Conservation (phyloP, 2,329 filamentous ascomycete genomes). For the Arachnomyces sp. region DNA sequence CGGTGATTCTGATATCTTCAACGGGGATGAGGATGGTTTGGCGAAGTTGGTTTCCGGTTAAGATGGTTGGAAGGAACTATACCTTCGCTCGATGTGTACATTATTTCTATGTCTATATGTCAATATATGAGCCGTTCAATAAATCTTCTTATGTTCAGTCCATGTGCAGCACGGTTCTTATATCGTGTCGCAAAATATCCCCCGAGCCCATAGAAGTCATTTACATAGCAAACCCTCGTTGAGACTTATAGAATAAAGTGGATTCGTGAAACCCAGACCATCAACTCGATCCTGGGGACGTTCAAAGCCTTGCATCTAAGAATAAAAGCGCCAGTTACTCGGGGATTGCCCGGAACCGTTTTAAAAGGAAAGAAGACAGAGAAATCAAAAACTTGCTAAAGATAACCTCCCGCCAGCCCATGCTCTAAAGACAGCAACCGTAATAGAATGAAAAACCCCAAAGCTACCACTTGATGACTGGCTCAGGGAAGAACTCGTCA, state of each 20-base stretch:
- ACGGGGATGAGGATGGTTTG: constrained; percentile 11
- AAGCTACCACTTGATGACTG: constrained; percentile 59
- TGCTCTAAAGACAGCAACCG: neutral
- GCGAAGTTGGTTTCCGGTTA: neutral
- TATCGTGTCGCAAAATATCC: too few species aligned
- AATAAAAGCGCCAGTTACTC: neutral
- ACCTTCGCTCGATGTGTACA: too few species aligned
- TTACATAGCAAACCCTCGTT: too few species aligned
- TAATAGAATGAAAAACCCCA: constrained; percentile 5
- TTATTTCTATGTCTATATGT: too few species aligned
- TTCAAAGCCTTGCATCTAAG: constrained; percentile 8
- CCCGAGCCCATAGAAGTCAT: too few species aligned
- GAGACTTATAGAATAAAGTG: too few species aligned
- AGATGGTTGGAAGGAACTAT: neutral
- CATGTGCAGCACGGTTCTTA: too few species aligned
- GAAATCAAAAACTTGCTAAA: neutral
- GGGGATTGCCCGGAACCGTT: neutral
- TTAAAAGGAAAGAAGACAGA: constrained; percentile 7
- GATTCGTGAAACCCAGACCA: too few species aligned
- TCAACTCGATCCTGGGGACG: constrained; percentile 28
- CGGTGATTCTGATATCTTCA: constrained; percentile 16
- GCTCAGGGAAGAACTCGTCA: constrained; percentile 63
- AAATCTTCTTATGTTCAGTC: too few species aligned
- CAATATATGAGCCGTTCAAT: too few species aligned
- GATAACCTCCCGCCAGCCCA: neutral